Evolutionary conservation across 2,329 filamentous ascomycete genomes (phyloP), one percentile per base, ranked within the genome.

Genomic region (Cladosporium oxysporum): DNA sequence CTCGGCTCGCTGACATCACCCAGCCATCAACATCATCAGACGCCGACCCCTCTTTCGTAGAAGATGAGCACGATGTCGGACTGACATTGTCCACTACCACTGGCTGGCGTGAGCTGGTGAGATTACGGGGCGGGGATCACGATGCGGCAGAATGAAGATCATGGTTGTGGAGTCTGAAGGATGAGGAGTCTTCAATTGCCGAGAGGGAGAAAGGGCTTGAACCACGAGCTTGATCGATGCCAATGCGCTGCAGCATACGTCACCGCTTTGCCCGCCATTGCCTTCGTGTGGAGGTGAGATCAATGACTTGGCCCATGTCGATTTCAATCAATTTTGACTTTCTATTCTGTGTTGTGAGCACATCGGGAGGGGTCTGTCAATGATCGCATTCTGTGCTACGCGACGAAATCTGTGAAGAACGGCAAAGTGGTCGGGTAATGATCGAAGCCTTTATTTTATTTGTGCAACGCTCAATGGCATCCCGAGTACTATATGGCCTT

Each of bases 161-260:
- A 21, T 37, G 53, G 11, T 26, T 31, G 55, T 58, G 55, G 55
- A 58, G 31, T 35, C n/a, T 8, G 21, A 58, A 58, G 55, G 52
- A 58, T 26, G 55, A 41, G 55, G 55, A 58, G 55, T 58, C 55
- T n/a, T 35, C 55, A 58, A 41, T 58, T 58, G 55, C 55, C 55
- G 55, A 58, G 55, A 57, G 28, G 49, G n/a, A 28, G 3, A 14
- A 18, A 28, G 23, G 53, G 53, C 50, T 57, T 35, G 53, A 33
- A 7, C 2, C n/a, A 18, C 23, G 55, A 58, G 55, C 55, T 58
- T 58, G 55, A 53, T 29, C 49, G 26, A 52, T 28, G 49, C 14
- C 49, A 52, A 44, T 44, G 37, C 49, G n/a, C n/a, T n/a, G n/a
- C 28, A 31, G 18, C 28, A 33, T 31, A 55, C 52, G 52, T 55